Conservation (phyloP, 371 early-diverging fungal species). For the Dichotomocladium elegans region DNA sequence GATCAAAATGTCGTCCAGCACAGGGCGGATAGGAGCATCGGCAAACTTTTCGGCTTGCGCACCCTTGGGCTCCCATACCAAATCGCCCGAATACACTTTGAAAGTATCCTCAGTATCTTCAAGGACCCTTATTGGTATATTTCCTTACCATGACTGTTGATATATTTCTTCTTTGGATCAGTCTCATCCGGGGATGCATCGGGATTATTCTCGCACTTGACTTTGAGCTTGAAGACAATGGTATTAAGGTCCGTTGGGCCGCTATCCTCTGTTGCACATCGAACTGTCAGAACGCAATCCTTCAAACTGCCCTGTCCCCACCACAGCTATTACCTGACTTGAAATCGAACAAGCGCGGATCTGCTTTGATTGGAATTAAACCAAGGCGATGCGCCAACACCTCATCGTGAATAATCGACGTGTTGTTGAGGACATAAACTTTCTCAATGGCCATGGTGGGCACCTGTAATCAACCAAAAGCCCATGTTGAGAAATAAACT, state of each 20-base stretch:
- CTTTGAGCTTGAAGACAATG: constrained; percentile 85
- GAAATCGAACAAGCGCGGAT: constrained; percentile 78
- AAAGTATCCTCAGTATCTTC: neutral
- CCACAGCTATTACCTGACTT: constrained; percentile 51
- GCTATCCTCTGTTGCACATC: constrained; percentile 46
- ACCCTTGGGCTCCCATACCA: constrained; percentile 89
- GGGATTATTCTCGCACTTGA: constrained; percentile 68
- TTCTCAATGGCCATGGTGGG: constrained; percentile 98
- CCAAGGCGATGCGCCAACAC: constrained; percentile 97
- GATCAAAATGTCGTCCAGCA: constrained; percentile 88
- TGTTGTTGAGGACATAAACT: constrained; percentile 94
- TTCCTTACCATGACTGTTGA: constrained; percentile 54
- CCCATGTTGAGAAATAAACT: neutral
- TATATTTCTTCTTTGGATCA: constrained; percentile 67
- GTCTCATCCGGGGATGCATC: constrained; percentile 62
- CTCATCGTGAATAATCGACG: constrained; percentile 96
- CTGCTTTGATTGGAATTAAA: constrained; percentile 91
- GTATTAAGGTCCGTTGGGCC: constrained; percentile 90
- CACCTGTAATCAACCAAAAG: constrained; percentile 44
- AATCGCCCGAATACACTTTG: constrained; percentile 74
- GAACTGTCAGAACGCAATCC: no score
- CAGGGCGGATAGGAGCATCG: constrained; percentile 68
- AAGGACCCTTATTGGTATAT: neutral
- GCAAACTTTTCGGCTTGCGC: constrained; percentile 75
- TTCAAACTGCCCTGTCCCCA: no score